Evolutionary conservation across 2,329 filamentous ascomycete genomes (phyloP), one percentile per base, ranked within the genome.

Genomic region (Curvularia eragrostidis): DNA sequence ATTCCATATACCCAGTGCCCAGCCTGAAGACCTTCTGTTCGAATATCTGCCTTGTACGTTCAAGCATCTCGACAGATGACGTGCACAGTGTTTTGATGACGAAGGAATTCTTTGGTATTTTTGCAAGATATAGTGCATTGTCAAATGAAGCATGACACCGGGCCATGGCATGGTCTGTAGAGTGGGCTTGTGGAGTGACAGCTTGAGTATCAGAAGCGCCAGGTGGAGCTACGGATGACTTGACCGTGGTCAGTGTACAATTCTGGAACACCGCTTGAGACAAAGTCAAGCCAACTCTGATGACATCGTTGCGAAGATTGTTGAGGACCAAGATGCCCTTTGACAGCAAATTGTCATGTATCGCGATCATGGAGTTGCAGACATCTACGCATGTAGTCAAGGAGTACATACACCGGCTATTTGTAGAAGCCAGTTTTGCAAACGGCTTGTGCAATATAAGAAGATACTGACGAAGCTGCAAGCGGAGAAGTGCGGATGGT

Each of bases 1-100:
- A 74, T 48, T 76, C 73, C 68, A 75, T 73, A 39, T 74, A 76
- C 2, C 70, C 74, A 2, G 72, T 75, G 8, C 73, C 74, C 10
- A 76, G 61, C 8, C 74, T 72, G 64, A 73, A 67, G 10, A 75
- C 62, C 50, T 76, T 77, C 6, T 66, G 51, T 38, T 77, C 74
- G 42, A 73, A 75, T 7, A 73, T 58, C 8, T 67, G 51, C 5
- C 68, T 55, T 0, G 69, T 66, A n/a, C 65, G 69, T 38, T 74
- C 71, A 3, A 77, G 56, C 7, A 77, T 65, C 6, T 68, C 64
- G 26, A 73, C 55, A 2, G 70, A 67, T 4, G 72, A 61, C 3
- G 58, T 66, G 36, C 65, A 68, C 2, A 77, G 59, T 5, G 67
- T 69, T 19, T 61, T 62, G 15, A 63, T 28, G 13, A 75, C 56